Conservation (phyloP, 169 alveolate genomes). For the Cryptosporidium ubiquitum region DNA sequence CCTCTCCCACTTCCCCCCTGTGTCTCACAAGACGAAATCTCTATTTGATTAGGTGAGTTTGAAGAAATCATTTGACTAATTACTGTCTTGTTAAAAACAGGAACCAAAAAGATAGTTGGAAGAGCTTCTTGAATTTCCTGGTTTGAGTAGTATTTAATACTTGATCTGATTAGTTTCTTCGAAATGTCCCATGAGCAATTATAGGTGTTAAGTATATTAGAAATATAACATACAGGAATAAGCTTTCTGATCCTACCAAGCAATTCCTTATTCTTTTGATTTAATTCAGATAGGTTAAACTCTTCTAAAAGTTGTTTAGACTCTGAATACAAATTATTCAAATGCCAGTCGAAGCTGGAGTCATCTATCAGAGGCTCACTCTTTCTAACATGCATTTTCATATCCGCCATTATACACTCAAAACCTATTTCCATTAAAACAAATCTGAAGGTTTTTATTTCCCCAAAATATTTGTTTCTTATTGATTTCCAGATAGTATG, state of each 20-base stretch:
- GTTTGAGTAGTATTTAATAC: slow-evolving; percentile 31
- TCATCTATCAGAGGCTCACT: slow-evolving; percentile 38
- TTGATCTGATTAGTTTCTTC: slow-evolving; percentile 25
- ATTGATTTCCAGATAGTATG: slow-evolving; percentile 14
- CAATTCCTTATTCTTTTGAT: slow-evolving; percentile 6
- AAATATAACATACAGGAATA: slow-evolving; percentile 31
- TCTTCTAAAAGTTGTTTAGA: slow-evolving; percentile 1
- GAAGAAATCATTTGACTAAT: slow-evolving; percentile 1
- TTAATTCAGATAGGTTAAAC: not conserved
- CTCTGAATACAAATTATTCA: slow-evolving; percentile 13
- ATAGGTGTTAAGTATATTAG: not conserved
- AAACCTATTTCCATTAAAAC: slow-evolving; percentile 55
- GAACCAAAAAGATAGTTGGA: slow-evolving; percentile 23
- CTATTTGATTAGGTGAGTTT: slow-evolving; percentile 26
- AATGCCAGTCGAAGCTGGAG: slow-evolving; percentile 34
- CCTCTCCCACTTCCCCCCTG: not conserved
- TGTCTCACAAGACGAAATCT: not conserved
- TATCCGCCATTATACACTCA: slow-evolving; percentile 35
- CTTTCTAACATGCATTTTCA: slow-evolving; percentile 23
- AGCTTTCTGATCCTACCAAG: slow-evolving; percentile 11
- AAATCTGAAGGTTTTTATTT: not conserved
- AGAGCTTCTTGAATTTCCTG: not conserved
- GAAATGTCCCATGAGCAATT: slow-evolving; percentile 57
- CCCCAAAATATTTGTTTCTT: slow-evolving; percentile 31
- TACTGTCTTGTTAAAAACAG: slow-evolving; percentile 35